Percentiles rank a stretch among this genome's conserved stretches.
Evolutionary conservation across 176 grass and related monocot species (phyloP).

Genomic region (Oropetium thomaeum): DNA sequence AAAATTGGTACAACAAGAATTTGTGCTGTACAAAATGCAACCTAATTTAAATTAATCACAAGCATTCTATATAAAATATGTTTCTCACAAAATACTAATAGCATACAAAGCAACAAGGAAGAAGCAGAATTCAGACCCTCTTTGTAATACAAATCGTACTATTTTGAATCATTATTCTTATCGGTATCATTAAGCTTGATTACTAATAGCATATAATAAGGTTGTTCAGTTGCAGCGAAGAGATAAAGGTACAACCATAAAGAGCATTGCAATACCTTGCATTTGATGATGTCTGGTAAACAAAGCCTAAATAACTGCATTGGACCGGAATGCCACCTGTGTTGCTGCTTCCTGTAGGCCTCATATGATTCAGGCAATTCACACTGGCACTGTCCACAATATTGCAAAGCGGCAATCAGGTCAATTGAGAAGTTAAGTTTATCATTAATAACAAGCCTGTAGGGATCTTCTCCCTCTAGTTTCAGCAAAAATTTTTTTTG

Average conservation of each 20-base stretch:
- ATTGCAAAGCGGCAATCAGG: background rate
- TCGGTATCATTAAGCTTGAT: background rate
- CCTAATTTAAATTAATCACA: background rate
- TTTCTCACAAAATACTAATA: background rate
- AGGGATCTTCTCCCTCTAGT: too few species aligned
- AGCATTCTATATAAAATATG: background rate
- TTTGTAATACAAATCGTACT: background rate
- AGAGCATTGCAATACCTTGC: slow-evolving; percentile 56
- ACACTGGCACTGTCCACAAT: slow-evolving; percentile 73
- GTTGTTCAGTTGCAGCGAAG: background rate
- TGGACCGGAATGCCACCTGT: slow-evolving; percentile 97
- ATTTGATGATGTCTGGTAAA: slow-evolving; percentile 79
- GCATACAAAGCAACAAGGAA: background rate
- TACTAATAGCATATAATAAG: background rate
- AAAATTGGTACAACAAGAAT: background rate
- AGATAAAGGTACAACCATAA: background rate
- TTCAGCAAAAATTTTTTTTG: too few species aligned
- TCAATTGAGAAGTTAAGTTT: slow-evolving; percentile 10
- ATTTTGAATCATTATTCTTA: background rate
- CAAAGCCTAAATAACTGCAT: slow-evolving; percentile 98
- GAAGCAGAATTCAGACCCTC: background rate
- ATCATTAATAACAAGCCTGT: too few species aligned
- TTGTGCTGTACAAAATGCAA: background rate
- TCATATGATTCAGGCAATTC: slow-evolving; percentile 98
- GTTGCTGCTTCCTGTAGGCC: slow-evolving; percentile 98